Evolutionary conservation across 805 yeast species (phyloP).

Genomic region (Saccharomycopsis olivae): DNA sequence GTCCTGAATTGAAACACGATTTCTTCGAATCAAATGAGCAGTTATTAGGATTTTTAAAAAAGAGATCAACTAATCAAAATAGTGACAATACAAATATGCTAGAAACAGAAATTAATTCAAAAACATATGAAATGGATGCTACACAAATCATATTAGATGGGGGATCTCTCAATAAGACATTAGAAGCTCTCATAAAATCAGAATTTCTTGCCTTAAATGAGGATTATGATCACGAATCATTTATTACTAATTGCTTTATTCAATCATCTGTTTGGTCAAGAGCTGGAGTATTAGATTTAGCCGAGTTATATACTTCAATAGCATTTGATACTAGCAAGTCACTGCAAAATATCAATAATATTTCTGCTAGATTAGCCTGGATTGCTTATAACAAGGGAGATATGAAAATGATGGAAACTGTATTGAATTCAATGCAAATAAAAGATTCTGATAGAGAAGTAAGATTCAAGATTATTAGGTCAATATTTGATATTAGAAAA

Average conservation of each 20-base stretch:
- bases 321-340: conserved; percentile 32
- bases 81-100: conserved; percentile 26
- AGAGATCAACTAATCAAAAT: conserved; percentile 35
- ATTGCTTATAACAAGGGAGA: conserved; percentile 26
- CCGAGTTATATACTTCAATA: conserved; percentile 37
- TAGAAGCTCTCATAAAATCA: conserved; percentile 51
- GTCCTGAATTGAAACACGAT: conserved; percentile 46
- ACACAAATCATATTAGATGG: conserved; percentile 44
- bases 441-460: background rate
- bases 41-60: conserved; percentile 49
- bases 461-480: conserved; percentile 21
- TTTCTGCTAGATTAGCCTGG: conserved; percentile 31
- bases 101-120: conserved; percentile 29
- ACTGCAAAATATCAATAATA: conserved; percentile 21
- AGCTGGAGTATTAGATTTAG: conserved; percentile 37
- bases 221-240: conserved; percentile 27
- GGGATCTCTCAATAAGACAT: conserved; percentile 31
- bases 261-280: conserved; percentile 39
- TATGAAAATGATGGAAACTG: background rate
- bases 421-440: no score
- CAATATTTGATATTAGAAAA: conserved; percentile 29
- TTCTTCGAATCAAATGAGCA: conserved; percentile 54
- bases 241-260: conserved; percentile 37
- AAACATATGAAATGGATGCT: conserved; percentile 59
- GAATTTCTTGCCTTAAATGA: conserved; percentile 42